Percentiles rank a stretch among this genome's conserved stretches.
phyloP scores from a whole-genome alignment of 2,329 filamentous ascomycete species.

The Aaosphaeria pasadenensis region DNA sequence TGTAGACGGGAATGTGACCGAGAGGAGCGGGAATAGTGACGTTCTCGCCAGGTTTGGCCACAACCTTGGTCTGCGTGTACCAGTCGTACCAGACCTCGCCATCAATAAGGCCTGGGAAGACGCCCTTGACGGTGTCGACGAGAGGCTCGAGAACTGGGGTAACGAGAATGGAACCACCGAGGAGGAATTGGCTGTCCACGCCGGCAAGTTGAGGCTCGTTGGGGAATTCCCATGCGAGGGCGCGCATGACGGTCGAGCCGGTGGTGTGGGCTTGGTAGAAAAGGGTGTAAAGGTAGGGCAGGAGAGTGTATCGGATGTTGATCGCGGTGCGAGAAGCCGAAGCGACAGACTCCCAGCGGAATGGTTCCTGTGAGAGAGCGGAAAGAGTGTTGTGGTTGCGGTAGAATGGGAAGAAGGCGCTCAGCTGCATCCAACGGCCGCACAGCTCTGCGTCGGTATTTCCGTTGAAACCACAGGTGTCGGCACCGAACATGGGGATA shows the following conservation, averaged over 20 bases:
- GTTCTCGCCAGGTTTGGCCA: conserved; percentile 53
- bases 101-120: conserved; percentile 64
- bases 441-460: conserved; percentile 69
- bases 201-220: conserved; percentile 64
- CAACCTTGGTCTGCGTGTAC: conserved; percentile 64
- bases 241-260: conserved; percentile 69
- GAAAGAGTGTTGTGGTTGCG: conserved; percentile 69
- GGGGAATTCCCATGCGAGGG: conserved; percentile 72
- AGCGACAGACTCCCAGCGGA: conserved; percentile 64
- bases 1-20: conserved; percentile 68
- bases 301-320: conserved; percentile 65
- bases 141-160: conserved; percentile 65
- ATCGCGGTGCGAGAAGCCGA: conserved; percentile 65
- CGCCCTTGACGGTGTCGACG: conserved; percentile 59
- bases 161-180: conserved; percentile 64
- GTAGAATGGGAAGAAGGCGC: conserved; percentile 76
- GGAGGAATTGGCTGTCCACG: conserved; percentile 70
- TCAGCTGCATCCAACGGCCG: conserved; percentile 70
- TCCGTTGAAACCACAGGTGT: conserved; percentile 65
- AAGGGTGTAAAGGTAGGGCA: conserved; percentile 75
- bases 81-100: conserved; percentile 74
- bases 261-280: conserved; percentile 64
- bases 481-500: conserved; percentile 69
- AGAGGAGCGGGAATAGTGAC: conserved; percentile 60
- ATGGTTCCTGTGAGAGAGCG: conserved; percentile 66